Percentiles rank a stretch among this genome's conserved stretches.
Evolutionary conservation across 2,329 filamentous ascomycete genomes (phyloP).

Genomic region (Delphinella strobiligena): DNA sequence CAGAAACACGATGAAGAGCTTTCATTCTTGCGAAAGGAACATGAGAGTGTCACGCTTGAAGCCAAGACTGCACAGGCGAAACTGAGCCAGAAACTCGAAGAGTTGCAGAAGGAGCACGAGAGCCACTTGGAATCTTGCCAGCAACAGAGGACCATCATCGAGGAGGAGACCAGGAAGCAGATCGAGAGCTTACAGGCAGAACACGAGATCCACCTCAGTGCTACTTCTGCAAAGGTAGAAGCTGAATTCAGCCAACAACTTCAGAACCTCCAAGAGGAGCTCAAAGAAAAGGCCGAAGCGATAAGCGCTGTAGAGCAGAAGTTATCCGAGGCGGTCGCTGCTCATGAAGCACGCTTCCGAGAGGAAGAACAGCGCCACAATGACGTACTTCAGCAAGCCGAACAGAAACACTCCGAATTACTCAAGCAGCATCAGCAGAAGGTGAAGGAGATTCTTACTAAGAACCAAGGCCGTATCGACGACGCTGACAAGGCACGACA

Average conservation of each 20-base stretch:
- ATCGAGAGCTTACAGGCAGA: not conserved
- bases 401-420: not conserved
- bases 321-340: not conserved
- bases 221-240: not conserved
- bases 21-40: too few relatives aligned
- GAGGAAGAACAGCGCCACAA: conserved; percentile 6
- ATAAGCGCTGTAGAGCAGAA: not conserved
- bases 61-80: conserved; percentile 3
- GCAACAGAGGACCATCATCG: not conserved
- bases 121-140: not conserved
- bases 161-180: not conserved
- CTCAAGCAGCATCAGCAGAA: not conserved
- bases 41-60: too few relatives aligned
- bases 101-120: too few relatives aligned
- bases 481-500: conserved; percentile 1
- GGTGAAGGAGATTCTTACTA: not conserved
- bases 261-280: not conserved
- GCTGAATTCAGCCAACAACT: not conserved
- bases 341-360: not conserved
- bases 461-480: not conserved
- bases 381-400: not conserved
- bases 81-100: too few relatives aligned
- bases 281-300: not conserved
- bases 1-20: conserved; percentile 8
- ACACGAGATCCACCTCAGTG: not conserved